Evolutionary conservation across 2,329 filamentous ascomycete genomes (phyloP).

Genomic region (Penicillium occitanis): DNA sequence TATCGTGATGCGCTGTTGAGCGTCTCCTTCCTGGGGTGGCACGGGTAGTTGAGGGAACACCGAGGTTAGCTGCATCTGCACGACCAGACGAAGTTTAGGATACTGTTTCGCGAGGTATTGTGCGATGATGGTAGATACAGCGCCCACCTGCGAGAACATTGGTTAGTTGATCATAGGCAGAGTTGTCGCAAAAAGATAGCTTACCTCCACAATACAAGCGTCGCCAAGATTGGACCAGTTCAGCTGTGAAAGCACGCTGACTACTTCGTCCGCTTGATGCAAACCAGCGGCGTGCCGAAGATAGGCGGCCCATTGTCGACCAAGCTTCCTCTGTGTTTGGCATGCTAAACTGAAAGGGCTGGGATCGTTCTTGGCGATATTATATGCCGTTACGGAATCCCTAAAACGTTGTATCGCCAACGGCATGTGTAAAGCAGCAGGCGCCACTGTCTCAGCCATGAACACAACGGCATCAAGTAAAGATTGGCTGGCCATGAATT

Average conservation of each 20-base stretch:
- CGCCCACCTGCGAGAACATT: background rate
- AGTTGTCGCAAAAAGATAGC: background rate
- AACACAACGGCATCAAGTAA: conserved; percentile 44
- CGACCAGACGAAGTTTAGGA: too few relatives aligned
- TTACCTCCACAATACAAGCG: background rate
- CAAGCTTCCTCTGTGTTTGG: background rate
- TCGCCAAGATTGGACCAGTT: background rate
- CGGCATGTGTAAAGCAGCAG: conserved; percentile 38
- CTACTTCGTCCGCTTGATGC: background rate
- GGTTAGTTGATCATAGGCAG: background rate
- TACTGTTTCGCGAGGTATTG: too few relatives aligned
- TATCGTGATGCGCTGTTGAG: background rate
- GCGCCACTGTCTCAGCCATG: conserved; percentile 37
- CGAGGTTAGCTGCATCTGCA: too few relatives aligned
- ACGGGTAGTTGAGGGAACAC: background rate
- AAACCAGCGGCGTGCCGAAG: background rate
- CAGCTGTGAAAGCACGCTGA: background rate
- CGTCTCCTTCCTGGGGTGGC: background rate
- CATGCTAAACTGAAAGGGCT: background rate
- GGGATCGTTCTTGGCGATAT: background rate
- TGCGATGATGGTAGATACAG: too few relatives aligned
- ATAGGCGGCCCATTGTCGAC: background rate
- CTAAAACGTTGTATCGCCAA: conserved; percentile 10
- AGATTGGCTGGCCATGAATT: conserved; percentile 37
- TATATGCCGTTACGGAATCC: too few relatives aligned